Evolutionary conservation across 345 rosid genomes (phyloP).

Genomic region (Salix udensis): DNA sequence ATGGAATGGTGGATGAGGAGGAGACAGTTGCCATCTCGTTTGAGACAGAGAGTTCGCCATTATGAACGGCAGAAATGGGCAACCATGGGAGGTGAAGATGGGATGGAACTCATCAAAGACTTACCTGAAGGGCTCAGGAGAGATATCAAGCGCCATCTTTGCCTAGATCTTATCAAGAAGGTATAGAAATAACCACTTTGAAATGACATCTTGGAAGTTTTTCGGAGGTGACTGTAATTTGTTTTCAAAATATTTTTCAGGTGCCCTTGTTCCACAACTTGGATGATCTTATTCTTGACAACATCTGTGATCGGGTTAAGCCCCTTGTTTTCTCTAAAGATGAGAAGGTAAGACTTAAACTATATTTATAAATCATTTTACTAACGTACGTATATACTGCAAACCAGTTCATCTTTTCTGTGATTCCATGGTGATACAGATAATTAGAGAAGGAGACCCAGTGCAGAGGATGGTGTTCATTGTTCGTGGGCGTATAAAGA

Average conservation of each 20-base stretch:
- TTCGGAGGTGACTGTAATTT: background rate
- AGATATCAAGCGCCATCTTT: conserved; percentile 78
- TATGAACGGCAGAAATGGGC: conserved; percentile 72
- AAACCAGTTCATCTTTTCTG: background rate
- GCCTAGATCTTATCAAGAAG: conserved; percentile 79
- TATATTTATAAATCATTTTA: background rate
- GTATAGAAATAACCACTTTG: conserved; percentile 21
- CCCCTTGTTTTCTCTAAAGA: conserved; percentile 73
- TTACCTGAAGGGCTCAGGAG: conserved; percentile 84
- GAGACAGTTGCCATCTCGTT: conserved; percentile 73
- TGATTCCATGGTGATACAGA: conserved; percentile 30
- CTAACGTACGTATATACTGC: background rate
- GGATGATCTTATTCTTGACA: conserved; percentile 84
- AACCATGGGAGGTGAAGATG: conserved; percentile 72
- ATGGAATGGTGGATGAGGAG: conserved; percentile 96
- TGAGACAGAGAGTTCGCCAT: conserved; percentile 75
- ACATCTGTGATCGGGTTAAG: conserved; percentile 80
- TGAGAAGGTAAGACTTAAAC: conserved; percentile 54
- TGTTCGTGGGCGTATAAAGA: conserved; percentile 51
- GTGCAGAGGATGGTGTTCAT: conserved; percentile 76
- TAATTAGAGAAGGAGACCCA: conserved; percentile 93
- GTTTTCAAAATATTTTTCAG: conserved; percentile 22
- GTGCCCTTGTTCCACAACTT: conserved; percentile 75
- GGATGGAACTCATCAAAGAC: conserved; percentile 61
- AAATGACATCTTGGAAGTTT: background rate